These are phyloP conservation scores for Penstemon newberryi DNA, from an alignment of 257 asterid species.

Conservation along the genomic window DNA sequence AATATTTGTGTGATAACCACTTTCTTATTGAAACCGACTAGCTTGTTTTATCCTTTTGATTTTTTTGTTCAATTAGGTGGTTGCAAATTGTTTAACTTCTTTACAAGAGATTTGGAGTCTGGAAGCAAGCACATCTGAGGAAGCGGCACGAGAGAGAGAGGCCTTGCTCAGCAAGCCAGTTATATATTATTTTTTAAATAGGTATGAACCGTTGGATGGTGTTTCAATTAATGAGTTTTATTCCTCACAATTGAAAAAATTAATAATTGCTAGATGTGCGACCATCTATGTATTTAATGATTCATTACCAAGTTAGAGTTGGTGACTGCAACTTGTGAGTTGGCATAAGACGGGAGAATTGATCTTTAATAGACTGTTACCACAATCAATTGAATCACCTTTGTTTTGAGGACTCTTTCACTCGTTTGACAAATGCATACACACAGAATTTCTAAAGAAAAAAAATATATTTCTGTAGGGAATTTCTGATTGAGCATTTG, in stretches of 20 bases:
- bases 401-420: background rate
- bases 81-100: constrained; percentile 83
- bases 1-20: constrained; percentile 3
- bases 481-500: constrained; percentile 30
- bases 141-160: constrained; percentile 86
- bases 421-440: background rate
- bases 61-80: constrained; percentile 58
- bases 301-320: background rate
- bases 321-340: constrained; percentile 17
- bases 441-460: constrained; percentile 10
- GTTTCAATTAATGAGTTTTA: constrained; percentile 1
- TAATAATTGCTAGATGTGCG: background rate
- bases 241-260: background rate
- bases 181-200: constrained; percentile 81
- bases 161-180: constrained; percentile 76
- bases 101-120: constrained; percentile 95
- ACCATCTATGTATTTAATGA: background rate
- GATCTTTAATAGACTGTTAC: background rate
- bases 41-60: constrained; percentile 13
- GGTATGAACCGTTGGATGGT: constrained; percentile 41
- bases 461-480: constrained; percentile 1
- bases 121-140: constrained; percentile 90
- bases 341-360: too few relatives aligned
- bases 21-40: constrained; percentile 1
- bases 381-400: background rate